These are phyloP conservation scores for Carex cristatella DNA, from an alignment of 176 grass and related monocot genomes.

Conservation along the genomic window DNA sequence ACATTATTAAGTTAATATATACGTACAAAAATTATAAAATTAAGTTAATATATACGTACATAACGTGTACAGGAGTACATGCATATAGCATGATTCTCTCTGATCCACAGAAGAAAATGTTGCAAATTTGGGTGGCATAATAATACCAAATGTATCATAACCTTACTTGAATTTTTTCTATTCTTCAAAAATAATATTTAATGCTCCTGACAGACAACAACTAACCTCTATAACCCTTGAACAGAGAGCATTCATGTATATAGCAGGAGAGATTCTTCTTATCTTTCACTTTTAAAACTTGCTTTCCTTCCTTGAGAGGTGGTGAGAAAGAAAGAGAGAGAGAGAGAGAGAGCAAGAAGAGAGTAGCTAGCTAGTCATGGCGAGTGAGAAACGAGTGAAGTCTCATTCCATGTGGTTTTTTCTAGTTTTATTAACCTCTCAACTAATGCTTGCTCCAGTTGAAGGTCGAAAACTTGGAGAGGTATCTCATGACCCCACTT, in stretches of 20 bases:
- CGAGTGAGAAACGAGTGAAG: slow-evolving; percentile 11
- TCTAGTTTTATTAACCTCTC: slow-evolving; percentile 13
- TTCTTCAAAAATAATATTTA: background rate
- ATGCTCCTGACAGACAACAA: slow-evolving; percentile 22
- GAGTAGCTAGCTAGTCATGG: background rate
- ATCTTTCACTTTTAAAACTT: background rate
- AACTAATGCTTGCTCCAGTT: slow-evolving; percentile 1
- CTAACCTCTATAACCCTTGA: slow-evolving; percentile 17
- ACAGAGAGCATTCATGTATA: slow-evolving; percentile 19
- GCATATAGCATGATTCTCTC: background rate
- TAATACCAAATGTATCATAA: background rate
- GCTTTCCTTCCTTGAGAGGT: background rate
- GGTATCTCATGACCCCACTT: background rate
- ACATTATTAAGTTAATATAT: too few species aligned
- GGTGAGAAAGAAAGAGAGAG: background rate
- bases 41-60: background rate
- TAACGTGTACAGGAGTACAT: background rate
- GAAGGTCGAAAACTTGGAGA: slow-evolving; percentile 14
- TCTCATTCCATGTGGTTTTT: background rate
- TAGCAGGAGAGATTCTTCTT: background rate
- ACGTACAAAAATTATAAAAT: background rate
- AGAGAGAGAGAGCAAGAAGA: background rate
- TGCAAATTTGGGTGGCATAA: background rate
- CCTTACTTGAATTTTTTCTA: background rate
- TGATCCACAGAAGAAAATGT: background rate